Evolutionary conservation across 2,329 filamentous ascomycete genomes (phyloP).

Genomic region (Trichoderma sp.): DNA sequence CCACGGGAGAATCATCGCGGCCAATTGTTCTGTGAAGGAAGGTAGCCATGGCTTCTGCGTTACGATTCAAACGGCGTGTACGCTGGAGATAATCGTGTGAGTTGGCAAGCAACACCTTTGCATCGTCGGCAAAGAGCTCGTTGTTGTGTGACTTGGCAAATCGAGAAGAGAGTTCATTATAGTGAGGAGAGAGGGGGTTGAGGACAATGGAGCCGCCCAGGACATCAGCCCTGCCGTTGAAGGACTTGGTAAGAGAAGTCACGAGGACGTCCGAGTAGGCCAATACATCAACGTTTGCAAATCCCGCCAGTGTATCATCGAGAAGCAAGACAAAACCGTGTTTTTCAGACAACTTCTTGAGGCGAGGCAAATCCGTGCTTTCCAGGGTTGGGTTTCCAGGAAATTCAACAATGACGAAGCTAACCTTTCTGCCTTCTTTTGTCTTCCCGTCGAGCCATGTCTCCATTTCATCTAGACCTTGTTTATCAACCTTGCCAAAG

Average conservation of each 20-base stretch:
- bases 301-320: constrained; percentile 52
- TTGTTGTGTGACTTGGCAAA: constrained; percentile 39
- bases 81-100: constrained; percentile 46
- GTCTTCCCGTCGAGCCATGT: constrained; percentile 45
- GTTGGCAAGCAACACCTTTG: constrained; percentile 47
- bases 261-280: constrained; percentile 51
- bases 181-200: constrained; percentile 47
- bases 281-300: constrained; percentile 54
- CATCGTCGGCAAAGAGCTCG: constrained; percentile 51
- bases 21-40: constrained; percentile 38
- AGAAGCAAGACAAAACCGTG: constrained; percentile 48
- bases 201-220: constrained; percentile 54
- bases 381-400: constrained; percentile 41
- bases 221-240: constrained; percentile 57
- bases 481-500: constrained; percentile 46
- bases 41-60: constrained; percentile 44
- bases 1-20: constrained; percentile 39
- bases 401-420: constrained; percentile 51
- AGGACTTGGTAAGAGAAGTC: constrained; percentile 59
- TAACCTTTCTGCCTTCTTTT: constrained; percentile 41
- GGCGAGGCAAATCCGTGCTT: constrained; percentile 36
- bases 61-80: constrained; percentile 43
- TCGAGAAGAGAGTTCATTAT: constrained; percentile 39
- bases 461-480: constrained; percentile 48
- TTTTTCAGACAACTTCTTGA: constrained; percentile 43